Evolutionary conservation across 805 yeast species (phyloP), one percentile per base, ranked within the genome.

Genomic region (Saccharomyces paradoxus): DNA sequence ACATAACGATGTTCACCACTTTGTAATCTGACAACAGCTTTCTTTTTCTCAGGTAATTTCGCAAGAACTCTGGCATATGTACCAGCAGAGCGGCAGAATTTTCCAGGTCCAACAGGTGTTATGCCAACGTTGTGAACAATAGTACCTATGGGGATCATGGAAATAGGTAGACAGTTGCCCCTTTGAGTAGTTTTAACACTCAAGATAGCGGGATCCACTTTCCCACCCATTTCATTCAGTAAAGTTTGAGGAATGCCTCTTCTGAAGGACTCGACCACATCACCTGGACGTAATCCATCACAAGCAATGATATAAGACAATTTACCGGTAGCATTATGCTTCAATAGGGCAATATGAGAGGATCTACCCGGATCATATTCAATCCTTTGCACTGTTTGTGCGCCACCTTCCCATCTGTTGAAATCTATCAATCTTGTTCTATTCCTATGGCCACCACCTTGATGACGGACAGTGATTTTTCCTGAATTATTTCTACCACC

Each of bases 281-380:
- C 99, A 50, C 98, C 99, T 2, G 85, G 87, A 74, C 98, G 83
- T 67, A 92, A 75, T 12, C 98, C 99, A 58, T 89, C 92, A 55
- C 94, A 82, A 0, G 99, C 98, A 54, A 90, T 74, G 55, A 94
- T 88, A 70, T 94, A 94, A 10, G 92, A 79, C 56, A 83, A 72
- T 59, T 81, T 77, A 4, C 81, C 82, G 0, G 90, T 78, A 32
- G 74, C 79, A 50, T 76, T 71, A 70, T 86, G 86, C 70, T 85
- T 79, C 50, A 92, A 66, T 57, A 94, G 74, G 0, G 99, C 99
- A 69, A 94, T 86, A 72, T 94, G 99, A 6, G 94, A 86, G 3
- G 95, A 81, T 76, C 99, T 82, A 64, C 87, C 87, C 50, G 99
- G 99, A 72, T 94, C 99, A 67, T 89, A 89, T 71, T 94, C 99